Evolutionary conservation across 768 basidiomycete species (phyloP).

Genomic region (Lactarius vividus): DNA sequence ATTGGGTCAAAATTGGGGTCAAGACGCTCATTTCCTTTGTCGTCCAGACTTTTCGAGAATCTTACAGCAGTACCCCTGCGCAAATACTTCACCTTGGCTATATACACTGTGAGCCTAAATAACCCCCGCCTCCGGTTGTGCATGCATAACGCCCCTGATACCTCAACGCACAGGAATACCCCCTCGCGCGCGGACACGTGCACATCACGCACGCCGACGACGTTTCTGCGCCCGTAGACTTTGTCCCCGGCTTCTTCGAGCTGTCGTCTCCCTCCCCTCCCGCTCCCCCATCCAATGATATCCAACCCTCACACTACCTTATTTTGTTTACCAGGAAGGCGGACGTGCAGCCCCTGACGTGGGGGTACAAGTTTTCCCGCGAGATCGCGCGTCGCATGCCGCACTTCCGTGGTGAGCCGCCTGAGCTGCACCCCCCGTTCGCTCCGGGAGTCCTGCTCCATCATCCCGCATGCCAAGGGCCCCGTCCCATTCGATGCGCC

Average conservation of each 20-base stretch:
- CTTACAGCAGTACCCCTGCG: slow-evolving; percentile 8
- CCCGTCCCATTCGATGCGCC: slow-evolving; percentile 32
- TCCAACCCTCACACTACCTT: slow-evolving; percentile 31
- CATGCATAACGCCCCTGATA: not conserved
- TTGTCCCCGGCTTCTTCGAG: slow-evolving; percentile 35
- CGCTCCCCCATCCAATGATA: slow-evolving; percentile 34
- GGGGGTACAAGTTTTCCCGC: slow-evolving; percentile 52
- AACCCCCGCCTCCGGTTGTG: too few relatives aligned
- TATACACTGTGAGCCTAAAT: slow-evolving; percentile 14
- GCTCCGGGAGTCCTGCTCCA: slow-evolving; percentile 32
- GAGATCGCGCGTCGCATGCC: slow-evolving; percentile 54
- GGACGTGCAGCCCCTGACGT: slow-evolving; percentile 43
- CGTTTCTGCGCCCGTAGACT: slow-evolving; percentile 25
- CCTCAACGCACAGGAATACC: slow-evolving; percentile 16
- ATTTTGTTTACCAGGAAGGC: slow-evolving; percentile 23
- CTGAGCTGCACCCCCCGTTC: slow-evolving; percentile 34
- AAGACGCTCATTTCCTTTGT: not conserved
- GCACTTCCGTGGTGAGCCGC: slow-evolving; percentile 36
- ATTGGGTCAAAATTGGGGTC: not conserved
- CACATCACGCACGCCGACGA: slow-evolving; percentile 28
- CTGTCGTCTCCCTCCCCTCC: slow-evolving; percentile 46
- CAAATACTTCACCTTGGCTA: slow-evolving; percentile 23
- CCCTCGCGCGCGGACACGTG: slow-evolving; percentile 24
- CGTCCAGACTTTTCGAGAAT: slow-evolving; percentile 23
- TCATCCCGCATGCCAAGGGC: slow-evolving; percentile 9